phyloP scores from a whole-genome alignment of 1,139 yeast species.

The Pichia sp. region DNA sequence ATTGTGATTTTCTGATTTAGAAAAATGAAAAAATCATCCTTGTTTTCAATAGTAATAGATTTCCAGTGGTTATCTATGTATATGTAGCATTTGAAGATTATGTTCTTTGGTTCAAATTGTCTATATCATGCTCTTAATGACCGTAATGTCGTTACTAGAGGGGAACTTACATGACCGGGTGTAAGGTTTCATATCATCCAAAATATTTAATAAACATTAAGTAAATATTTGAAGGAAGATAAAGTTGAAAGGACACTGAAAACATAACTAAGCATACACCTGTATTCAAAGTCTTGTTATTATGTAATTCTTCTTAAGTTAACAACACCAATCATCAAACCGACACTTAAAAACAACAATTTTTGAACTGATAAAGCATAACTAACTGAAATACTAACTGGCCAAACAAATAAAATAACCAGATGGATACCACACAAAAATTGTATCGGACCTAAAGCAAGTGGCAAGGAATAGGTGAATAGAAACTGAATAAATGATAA shows the following conservation, averaged over 20 bases:
- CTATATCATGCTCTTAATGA: neutral
- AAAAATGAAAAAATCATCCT: no score
- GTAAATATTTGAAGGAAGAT: neutral
- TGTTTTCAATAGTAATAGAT: neutral
- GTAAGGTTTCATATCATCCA: neutral
- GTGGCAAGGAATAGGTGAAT: neutral
- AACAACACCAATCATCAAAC: neutral
- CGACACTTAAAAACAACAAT: neutral
- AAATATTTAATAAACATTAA: neutral
- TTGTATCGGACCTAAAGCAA: neutral
- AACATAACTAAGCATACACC: neutral
- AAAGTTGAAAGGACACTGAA: neutral
- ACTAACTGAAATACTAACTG: neutral
- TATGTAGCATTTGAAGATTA: no score
- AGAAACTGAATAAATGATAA: neutral
- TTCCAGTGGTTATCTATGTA: neutral
- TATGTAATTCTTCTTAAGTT: neutral
- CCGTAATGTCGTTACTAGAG: no score
- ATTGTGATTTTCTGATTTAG: neutral
- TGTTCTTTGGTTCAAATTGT: no score
- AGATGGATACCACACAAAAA: neutral
- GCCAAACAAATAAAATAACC: neutral
- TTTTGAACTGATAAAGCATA: neutral
- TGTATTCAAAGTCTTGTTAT: neutral
- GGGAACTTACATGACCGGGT: neutral